Evolutionary conservation across 495 filamentous ascomycete species (phyloP), one percentile per base, ranked within the genome.

Genomic region (Penicillium turbatum): DNA sequence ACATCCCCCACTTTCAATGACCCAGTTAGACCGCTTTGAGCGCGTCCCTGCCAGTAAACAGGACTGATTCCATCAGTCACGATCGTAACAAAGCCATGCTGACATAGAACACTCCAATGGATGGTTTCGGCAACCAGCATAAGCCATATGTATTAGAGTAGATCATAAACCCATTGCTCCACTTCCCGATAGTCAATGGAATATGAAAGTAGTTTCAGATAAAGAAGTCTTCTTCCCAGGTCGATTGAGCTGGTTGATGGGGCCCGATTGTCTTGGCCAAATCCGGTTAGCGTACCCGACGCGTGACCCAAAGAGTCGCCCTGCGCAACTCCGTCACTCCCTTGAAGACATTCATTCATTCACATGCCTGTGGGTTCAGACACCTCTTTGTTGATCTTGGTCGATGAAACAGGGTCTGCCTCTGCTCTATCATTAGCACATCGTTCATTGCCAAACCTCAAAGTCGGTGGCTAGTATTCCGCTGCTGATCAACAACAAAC

Each of bases 221-320:
- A 15, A 37, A 37, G 21, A 29, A 32, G 8, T 12, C n/a, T n/a
- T n/a, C n/a, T n/a, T n/a, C n/a, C 13, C 27, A 24, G 21, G 21
- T 24, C 27, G 40, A 27, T 43, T 27, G 41, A 48, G 19, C 24
- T 31, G n/a, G 29, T 30, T 34, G 26, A 34, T 31, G 41, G 41
- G 41, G 44, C 24, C 42, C 13, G 43, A 49, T 49, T 49, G 9
- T 6, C 49, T n/a, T 19, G 8, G 13, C 62, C 61, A 26, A 52
- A 60, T 62, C 38, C 37, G 70, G 70, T 57, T 75, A 75, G 72
- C 69, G 69, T 47, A 43, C 42, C 70, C 69, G 72, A 75, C 72
- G 72, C 72, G 72, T 75, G 72, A 75, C 69, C 56, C 38, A 53
- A 57, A 59, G 50, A 66, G 55, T 56, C 61, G 62, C 64, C 65